Evolutionary conservation across 495 filamentous ascomycete species (phyloP).

Genomic region (Daldinia concentrica): DNA sequence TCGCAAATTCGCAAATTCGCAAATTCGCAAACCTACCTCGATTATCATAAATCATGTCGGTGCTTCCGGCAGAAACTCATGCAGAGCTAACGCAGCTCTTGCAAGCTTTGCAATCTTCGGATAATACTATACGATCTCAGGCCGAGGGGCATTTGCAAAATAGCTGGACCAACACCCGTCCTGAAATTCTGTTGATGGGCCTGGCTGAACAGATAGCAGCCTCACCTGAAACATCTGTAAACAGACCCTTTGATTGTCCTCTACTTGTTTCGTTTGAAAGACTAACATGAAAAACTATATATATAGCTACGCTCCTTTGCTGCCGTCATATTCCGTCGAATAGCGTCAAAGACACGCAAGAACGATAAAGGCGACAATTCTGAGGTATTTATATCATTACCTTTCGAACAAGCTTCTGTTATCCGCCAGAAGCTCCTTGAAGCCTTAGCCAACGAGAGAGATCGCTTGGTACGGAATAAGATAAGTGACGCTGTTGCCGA

Average conservation of each 20-base stretch:
- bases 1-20: neutral
- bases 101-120: constrained; percentile 83
- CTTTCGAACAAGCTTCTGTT: constrained; percentile 71
- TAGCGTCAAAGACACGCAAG: constrained; percentile 87
- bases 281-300: constrained; percentile 21
- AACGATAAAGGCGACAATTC: constrained; percentile 72
- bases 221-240: constrained; percentile 73
- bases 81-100: constrained; percentile 85
- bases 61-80: constrained; percentile 83
- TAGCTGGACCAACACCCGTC: constrained; percentile 83
- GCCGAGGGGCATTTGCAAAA: constrained; percentile 90
- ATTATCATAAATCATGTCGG: constrained; percentile 69
- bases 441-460: constrained; percentile 74
- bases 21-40: constrained; percentile 20
- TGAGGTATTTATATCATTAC: constrained; percentile 84
- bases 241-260: constrained; percentile 41
- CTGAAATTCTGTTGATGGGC: constrained; percentile 90
- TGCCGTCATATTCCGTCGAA: constrained; percentile 93
- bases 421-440: constrained; percentile 85
- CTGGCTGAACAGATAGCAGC: constrained; percentile 89
- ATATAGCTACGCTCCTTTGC: constrained; percentile 74
- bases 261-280: neutral
- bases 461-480: constrained; percentile 84
- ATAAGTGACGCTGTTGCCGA: constrained; percentile 97
- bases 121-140: constrained; percentile 83